Base-by-base conservation (phyloP, 1,139 yeast species). In the Nematodospora anomalae region DNA sequence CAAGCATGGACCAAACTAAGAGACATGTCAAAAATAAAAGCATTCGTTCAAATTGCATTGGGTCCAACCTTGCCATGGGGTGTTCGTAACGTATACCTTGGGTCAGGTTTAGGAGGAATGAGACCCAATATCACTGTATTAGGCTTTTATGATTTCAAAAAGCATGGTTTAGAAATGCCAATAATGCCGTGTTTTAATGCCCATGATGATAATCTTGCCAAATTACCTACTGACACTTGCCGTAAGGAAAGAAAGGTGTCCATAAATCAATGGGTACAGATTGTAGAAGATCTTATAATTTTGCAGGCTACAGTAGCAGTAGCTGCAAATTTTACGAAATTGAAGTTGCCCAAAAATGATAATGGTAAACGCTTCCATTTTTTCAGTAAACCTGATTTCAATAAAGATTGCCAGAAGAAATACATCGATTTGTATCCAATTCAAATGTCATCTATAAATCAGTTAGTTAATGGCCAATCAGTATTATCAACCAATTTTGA, bases 71-170 rank as follows among this genome's bases (percentile, higher is more conserved):
- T 92, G 27, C 83, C 89, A 0, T 90, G 97, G 97, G 97, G 98
- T n/a, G 95, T 88, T 0, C 67, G 97, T 41, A 90, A 92, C 55
- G 89, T 92, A 11, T 89, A 79, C 42, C 60, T 90, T 45, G 97
- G 97, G 0, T 85, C 96, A 3, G 98, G 98, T 0, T 67, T 92
- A 14, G 98, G 98, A 4, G 97, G 97, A 10, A 92, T 92, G 97
- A 83, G 79, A 50, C 98, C 98, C 2, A 92, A 92, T 55, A 89
- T 92, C 38, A 88, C 96, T 0, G 95, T 92, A 0, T 48, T 90
- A 33, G 97, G 97, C 0, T 88, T 88, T 52, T 86, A 83, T 50
- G 95, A 89, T 52, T 68, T 79, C 36, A 55, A 53, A 11, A 68
- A 68, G 39, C 74, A 66, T 45, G 72, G 74, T 0, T 52, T 64